These are phyloP conservation scores for Hypoxylon sp. DNA, from an alignment of 2,329 filamentous ascomycete genomes.

Conservation along the genomic window DNA sequence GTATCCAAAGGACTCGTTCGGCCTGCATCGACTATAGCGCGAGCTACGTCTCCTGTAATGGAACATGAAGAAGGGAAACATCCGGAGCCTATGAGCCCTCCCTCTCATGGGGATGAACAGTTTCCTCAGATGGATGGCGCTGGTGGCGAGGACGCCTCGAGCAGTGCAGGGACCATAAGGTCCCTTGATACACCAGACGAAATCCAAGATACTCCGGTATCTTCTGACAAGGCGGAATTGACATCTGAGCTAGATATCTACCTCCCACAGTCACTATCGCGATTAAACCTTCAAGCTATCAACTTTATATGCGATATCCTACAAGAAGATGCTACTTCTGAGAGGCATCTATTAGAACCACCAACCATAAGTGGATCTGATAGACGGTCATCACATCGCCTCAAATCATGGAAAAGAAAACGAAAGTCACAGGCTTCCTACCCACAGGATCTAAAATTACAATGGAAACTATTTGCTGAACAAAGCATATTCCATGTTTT, in stretches of 20 bases:
- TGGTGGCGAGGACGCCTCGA: conserved; percentile 47
- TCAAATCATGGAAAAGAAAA: conserved; percentile 57
- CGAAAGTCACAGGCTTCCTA: conserved; percentile 48
- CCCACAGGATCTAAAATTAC: conserved; percentile 56
- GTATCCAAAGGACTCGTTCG: conserved; percentile 47
- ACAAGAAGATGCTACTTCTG: conserved; percentile 68
- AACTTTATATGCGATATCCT: conserved; percentile 74
- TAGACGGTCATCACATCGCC: conserved; percentile 48
- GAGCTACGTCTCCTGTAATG: conserved; percentile 44
- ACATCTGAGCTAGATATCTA: conserved; percentile 54
- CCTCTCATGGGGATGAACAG: conserved; percentile 33
- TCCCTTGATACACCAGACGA: conserved; percentile 46
- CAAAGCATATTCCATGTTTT: conserved; percentile 76
- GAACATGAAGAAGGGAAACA: conserved; percentile 43
- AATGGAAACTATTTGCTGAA: conserved; percentile 74
- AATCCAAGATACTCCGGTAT: conserved; percentile 38
- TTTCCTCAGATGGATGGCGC: conserved; percentile 46
- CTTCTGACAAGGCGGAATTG: conserved; percentile 31
- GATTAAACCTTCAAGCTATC: conserved; percentile 69
- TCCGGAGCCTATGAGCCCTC: conserved; percentile 31
- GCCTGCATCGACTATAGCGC: conserved; percentile 42
- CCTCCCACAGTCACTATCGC: conserved; percentile 71
- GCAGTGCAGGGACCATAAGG: conserved; percentile 39
- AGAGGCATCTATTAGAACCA: conserved; percentile 65
- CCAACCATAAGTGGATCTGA: conserved; percentile 54